Conservation (phyloP, 192 early-diverging fungal species). For the Pecoramyces ruminantium region DNA sequence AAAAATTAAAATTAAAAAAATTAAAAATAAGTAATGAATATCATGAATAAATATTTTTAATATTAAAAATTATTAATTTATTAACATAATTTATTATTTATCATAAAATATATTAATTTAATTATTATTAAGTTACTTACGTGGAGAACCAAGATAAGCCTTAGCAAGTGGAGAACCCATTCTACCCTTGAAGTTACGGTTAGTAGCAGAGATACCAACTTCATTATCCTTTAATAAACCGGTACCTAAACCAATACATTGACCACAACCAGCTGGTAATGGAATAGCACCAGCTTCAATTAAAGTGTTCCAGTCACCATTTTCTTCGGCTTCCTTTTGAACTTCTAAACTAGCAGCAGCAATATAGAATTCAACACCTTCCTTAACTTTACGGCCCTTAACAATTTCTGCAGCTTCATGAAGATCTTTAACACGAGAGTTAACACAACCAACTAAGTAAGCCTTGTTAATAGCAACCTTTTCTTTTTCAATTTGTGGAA, state of each 20-base stretch:
- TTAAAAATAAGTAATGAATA: too few relatives aligned
- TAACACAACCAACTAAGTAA: slow-evolving; percentile 89
- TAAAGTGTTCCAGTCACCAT: slow-evolving; percentile 76
- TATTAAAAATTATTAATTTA: too few relatives aligned
- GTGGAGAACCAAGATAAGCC: slow-evolving; percentile 85
- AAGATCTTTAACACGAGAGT: slow-evolving; percentile 81
- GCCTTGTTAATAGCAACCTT: slow-evolving; percentile 74
- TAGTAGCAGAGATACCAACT: slow-evolving; percentile 96
- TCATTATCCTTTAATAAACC: slow-evolving; percentile 90
- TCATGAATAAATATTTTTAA: too few relatives aligned
- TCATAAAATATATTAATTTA: neutral
- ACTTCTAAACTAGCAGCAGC: slow-evolving; percentile 89
- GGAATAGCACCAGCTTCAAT: slow-evolving; percentile 74
- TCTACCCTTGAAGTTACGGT: slow-evolving; percentile 96
- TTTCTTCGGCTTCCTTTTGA: slow-evolving; percentile 61
- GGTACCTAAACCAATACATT: slow-evolving; percentile 80
- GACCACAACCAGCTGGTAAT: slow-evolving; percentile 91
- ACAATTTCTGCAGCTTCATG: slow-evolving; percentile 66
- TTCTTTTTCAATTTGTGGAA: slow-evolving; percentile 51
- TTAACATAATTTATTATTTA: slow-evolving; percentile 1
- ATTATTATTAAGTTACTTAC: slow-evolving; percentile 9
- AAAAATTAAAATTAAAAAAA: too few relatives aligned
- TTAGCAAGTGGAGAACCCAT: slow-evolving; percentile 88
- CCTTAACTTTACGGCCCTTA: slow-evolving; percentile 46
- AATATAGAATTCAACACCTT: slow-evolving; percentile 82